phyloP scores from a whole-genome alignment of 1,284 basidiomycete species.

The Pseudomicrostroma phylloplanum region DNA sequence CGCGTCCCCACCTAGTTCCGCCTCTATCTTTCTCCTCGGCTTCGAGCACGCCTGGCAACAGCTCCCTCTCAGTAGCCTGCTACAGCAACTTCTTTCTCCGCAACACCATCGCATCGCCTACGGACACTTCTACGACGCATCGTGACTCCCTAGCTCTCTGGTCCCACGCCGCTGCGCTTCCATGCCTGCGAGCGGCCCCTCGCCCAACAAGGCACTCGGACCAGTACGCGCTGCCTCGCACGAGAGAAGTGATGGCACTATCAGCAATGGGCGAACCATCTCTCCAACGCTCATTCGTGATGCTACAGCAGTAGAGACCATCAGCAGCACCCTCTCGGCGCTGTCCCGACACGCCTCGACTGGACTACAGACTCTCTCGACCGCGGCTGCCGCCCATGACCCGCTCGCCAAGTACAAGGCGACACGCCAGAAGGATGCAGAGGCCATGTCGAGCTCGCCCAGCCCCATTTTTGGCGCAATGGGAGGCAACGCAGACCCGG shows the following conservation, averaged over 20 bases:
- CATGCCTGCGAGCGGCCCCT: neutral
- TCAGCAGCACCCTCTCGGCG: neutral
- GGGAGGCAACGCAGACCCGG: neutral
- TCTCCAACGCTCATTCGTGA: neutral
- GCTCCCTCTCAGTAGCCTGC: no score
- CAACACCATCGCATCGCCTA: no score
- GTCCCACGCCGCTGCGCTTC: neutral
- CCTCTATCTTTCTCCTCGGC: no score
- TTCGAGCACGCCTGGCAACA: no score
- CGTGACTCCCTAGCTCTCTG: no score
- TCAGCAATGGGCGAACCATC: neutral
- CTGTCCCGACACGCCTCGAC: neutral
- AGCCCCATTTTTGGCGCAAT: constrained; percentile 4
- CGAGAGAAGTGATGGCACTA: neutral
- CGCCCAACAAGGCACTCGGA: neutral
- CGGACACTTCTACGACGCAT: no score
- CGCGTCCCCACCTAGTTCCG: no score
- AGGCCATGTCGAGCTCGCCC: neutral
- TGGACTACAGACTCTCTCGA: neutral
- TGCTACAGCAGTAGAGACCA: neutral
- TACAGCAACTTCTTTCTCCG: no score
- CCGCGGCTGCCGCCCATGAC: neutral
- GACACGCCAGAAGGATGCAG: neutral
- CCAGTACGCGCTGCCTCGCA: neutral
- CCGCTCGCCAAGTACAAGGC: neutral